Base-by-base conservation (phyloP, 1,139 yeast species). In the Yamadazyma taylorii region DNA sequence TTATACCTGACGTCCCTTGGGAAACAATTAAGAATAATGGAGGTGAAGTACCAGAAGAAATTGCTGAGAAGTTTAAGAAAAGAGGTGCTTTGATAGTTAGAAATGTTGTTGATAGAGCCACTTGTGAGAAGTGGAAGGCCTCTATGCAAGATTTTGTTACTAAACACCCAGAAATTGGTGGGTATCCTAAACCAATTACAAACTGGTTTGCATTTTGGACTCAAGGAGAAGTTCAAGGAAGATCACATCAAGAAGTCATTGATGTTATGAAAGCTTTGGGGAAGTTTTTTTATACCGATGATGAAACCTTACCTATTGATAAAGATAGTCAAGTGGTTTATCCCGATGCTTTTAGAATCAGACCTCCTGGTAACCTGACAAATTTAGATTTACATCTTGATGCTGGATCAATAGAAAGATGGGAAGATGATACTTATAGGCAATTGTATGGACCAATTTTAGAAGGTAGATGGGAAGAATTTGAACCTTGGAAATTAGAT, bases 381-480 rank as follows among this genome's bases (percentile, higher is more conserved):
- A 44, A 69, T 5, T 59, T 71, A 27, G 66, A 65, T n/a, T 61
- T 68, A 13, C 78, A 73, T 41, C 52, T 63, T 8, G 79, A 74
- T 43, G 63, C 73, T 10, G 71, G 76, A 9, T 64, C 75, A 0
- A 56, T 73, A 33, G 78, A 73, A 47, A 53, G 78, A 40, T 52
- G 56, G 56, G 56, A 52, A 45, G 56, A 52, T 25, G 50, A 48
- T 2, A 60, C 51, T 30, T 73, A 72, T 48, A 49, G 72, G 7
- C 49, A 52, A n/a, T 61, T 61, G 16, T 74, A 73, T 47, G 44
- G 50, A 4, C 58, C 56, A 19, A 70, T 74, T 15, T 61, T 67
- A 21, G 66, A 65, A 29, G 78, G 78, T 3, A 40, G 55, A 13
- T 73, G 78, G 78, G 75, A 73, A 50, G 55, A 66, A 3, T 73